Evolutionary conservation across 306 rosid species (phyloP), one percentile per base, ranked within the genome.

Genomic region (Gillenia trifoliata): DNA sequence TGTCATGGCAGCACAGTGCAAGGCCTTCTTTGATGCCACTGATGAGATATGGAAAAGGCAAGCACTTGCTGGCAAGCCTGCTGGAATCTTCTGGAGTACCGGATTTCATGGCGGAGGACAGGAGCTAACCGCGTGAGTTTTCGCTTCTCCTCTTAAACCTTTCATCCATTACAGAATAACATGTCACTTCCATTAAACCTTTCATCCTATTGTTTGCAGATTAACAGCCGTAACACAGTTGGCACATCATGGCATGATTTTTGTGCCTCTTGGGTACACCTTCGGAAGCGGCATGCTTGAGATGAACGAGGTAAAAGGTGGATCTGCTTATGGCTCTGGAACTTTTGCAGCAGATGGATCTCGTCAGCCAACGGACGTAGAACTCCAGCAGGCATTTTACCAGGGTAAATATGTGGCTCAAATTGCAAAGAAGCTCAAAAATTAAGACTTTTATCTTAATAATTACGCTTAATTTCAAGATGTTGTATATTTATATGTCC

Each of bases 21-120:
- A 80, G 83, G 96, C 97, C 73, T 90, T 91, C 85, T 94, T 94
- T 71, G 98, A 90, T 47, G 88, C 93, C 74, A 87, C 95, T 47
- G 8, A 71, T 23, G 87, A 78, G 79, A 59, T 94, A 63, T 90
- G 98, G 98, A 76, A 72, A 75, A 87, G 86, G 25, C 97, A 93
- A 89, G 87, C 91, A 38, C 94, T 93, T 54, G 96, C 98, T 30
- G 97, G 98, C 30, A 93, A 93, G 74, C 98, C 97, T 74, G 98
- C 97, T 41, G 98, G 98, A 74, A 81, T 93, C 79, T 93, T 93
- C 77, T 93, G 96, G 98, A 93, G 98, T 78, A 93, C 96, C 59
- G 98, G 98, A 50, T 93, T 91, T 78, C 84, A 88, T 60, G 97
- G 97, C 11, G 98, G 98, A 73, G 98, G 98, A 66, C 97, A 93